Percentiles rank a stretch among this genome's conserved stretches.
Conservation (phyloP, 2,329 filamentous ascomycete genomes). For the Elsinoe ampelina region DNA sequence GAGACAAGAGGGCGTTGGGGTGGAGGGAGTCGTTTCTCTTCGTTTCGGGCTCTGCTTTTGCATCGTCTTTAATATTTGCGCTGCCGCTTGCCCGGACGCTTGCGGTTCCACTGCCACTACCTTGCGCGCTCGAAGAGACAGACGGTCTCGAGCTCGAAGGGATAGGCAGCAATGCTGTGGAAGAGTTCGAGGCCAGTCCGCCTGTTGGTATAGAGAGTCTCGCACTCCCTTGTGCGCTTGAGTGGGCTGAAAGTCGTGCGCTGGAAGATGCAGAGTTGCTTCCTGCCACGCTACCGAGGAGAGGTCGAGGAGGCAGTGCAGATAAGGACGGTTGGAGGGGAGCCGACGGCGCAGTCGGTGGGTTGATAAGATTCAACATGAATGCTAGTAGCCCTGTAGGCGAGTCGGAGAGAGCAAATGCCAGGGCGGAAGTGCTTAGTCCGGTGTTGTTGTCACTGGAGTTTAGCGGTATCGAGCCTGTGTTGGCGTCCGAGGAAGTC, state of each 20-base stretch:
- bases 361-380: slow-evolving; percentile 32
- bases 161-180: no score
- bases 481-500: not conserved
- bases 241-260: no score
- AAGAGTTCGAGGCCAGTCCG: no score
- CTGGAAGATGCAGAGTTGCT: no score
- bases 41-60: not conserved
- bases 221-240: no score
- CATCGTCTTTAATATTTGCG: not conserved
- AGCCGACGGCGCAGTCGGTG: slow-evolving; percentile 2
- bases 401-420: slow-evolving; percentile 55
- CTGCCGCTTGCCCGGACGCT: no score
- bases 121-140: no score
- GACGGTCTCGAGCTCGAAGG: no score
- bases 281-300: no score
- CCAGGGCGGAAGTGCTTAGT: slow-evolving; percentile 23
- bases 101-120: no score
- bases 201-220: no score
- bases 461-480: not conserved
- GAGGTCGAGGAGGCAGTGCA: not conserved
- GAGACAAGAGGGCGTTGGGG: not conserved
- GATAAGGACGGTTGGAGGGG: not conserved
- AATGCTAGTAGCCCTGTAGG: slow-evolving; percentile 50
- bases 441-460: not conserved
- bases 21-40: not conserved